These are phyloP conservation scores for Solanum hybrid DNA, from an alignment of 305 asterid genomes.

Conservation along the genomic window DNA sequence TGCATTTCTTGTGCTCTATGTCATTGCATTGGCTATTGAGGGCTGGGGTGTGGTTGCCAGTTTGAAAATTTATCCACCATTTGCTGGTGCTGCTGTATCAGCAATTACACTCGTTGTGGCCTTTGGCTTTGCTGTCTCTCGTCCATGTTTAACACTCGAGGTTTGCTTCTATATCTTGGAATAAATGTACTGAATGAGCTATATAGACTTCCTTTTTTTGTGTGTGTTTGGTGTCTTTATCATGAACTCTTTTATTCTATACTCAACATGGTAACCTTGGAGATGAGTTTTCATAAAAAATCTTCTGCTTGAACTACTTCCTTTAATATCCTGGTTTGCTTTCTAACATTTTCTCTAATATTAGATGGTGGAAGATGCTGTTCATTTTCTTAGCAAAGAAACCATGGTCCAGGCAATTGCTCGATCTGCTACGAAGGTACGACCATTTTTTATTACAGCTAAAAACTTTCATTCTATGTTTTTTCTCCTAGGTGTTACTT, in stretches of 20 bases:
- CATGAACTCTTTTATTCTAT: neutral
- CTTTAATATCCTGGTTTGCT: neutral
- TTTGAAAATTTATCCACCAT: conserved; percentile 95
- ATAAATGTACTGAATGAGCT: neutral
- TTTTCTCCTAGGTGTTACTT: neutral
- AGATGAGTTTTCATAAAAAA: neutral
- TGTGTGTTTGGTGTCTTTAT: neutral
- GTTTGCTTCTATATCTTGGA: conserved; percentile 33
- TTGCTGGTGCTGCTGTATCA: conserved; percentile 99
- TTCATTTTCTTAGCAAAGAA: conserved; percentile 96
- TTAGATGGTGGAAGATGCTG: conserved; percentile 99
- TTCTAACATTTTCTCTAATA: conserved; percentile 12
- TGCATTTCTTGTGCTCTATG: conserved; percentile 96
- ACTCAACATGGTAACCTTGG: conserved; percentile 9
- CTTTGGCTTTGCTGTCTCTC: conserved; percentile 98
- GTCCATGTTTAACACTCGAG: conserved; percentile 97
- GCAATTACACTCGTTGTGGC: conserved; percentile 97
- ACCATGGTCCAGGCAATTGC: conserved; percentile 89
- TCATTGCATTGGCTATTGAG: conserved; percentile 90
- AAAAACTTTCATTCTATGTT: neutral
- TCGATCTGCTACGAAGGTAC: conserved; percentile 97
- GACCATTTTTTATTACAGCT: conserved; percentile 1
- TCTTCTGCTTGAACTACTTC: neutral
- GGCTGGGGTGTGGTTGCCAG: conserved; percentile 99
- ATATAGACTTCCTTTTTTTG: neutral